Conservation (phyloP, 805 yeast species). For the Soucietia sequanensis region DNA sequence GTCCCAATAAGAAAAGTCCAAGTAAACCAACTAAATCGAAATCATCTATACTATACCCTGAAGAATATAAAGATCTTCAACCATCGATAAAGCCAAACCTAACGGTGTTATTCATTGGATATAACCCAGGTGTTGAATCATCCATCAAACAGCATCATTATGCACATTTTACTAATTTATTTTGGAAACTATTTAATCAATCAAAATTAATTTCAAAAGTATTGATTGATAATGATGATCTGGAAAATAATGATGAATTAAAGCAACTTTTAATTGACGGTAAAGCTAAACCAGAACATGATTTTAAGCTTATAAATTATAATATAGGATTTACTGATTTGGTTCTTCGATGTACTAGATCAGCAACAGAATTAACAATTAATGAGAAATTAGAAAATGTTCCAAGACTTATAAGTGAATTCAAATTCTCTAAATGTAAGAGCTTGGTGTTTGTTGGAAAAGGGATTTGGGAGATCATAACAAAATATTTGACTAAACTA, state of each 20-base stretch:
- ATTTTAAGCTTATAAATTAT: conserved; percentile 41
- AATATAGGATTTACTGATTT: conserved; percentile 71
- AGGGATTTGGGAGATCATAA: conserved; percentile 68
- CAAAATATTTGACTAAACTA: conserved; percentile 28
- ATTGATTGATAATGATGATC: conserved; percentile 5
- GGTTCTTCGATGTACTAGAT: conserved; percentile 60
- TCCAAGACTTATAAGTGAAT: conserved; percentile 47
- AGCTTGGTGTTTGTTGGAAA: conserved; percentile 65
- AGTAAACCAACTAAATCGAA: conserved; percentile 1
- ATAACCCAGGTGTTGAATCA: conserved; percentile 68
- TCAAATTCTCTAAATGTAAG: conserved; percentile 37
- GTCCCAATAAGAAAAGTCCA: too few species aligned
- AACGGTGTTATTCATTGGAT: conserved; percentile 60
- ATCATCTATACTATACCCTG: conserved; percentile 1
- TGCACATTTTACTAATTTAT: conserved; percentile 67
- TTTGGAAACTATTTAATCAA: conserved; percentile 64
- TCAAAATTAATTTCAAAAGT: conserved; percentile 41
- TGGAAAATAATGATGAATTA: conserved; percentile 7
- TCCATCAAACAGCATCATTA: conserved; percentile 64
- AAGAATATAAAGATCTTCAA: conserved; percentile 22
- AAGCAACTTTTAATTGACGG: conserved; percentile 12
- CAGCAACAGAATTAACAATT: conserved; percentile 51
- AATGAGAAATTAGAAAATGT: conserved; percentile 57
- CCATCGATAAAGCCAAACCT: conserved; percentile 29
- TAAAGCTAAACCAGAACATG: conserved; percentile 31